Evolutionary conservation across 305 asterid species (phyloP), one percentile per base, ranked within the genome.

Genomic region (Petunia hybrid): DNA sequence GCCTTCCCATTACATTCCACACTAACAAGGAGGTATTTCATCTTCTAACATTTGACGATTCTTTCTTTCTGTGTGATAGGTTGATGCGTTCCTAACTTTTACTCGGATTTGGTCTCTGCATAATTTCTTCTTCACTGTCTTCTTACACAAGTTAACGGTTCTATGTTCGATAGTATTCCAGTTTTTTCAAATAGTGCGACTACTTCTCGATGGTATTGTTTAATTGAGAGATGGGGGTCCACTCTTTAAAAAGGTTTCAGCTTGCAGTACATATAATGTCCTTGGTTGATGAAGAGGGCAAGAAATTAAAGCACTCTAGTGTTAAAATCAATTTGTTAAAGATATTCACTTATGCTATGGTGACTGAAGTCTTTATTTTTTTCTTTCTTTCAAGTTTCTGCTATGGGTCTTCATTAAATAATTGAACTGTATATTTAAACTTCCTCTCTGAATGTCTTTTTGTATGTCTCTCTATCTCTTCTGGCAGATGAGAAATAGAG

Each of bases 1-100:
- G 99, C 76, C 97, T 95, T 84, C 99, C 99, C 8, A 80, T 90
- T 83, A 86, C 97, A 43, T 95, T 95, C 84, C 89, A 71, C n/a
- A 90, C 97, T 40, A 93, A 88, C 85, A 94, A 94, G 92, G 92
- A 89, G 94, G 96, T 92, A 86, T 36, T 60, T 56, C 41, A 22
- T 66, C 39, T 82, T 71, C 8, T 51, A 1, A 13, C 2, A 0
- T 63, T 51, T 35, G 61, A 51, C 6, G 46, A 39, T 73, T 43
- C 46, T 12, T 48, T 3, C 6, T 12, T 71, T 51, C 6, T n/a
- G 55, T 69, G 22, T 69, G 13, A 48, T 71, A 71, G 31, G 31
- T 51, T 73, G 63, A 73, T 51, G 46, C 78, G 5, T 36, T 36
- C 78, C 45, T 73, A 1, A 51, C 14, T 51, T 41, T 35, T 48